Evolutionary conservation across 352 stramenopile genomes (phyloP), one percentile per base, ranked within the genome.

Genomic region (Aphanomyces astaci): DNA sequence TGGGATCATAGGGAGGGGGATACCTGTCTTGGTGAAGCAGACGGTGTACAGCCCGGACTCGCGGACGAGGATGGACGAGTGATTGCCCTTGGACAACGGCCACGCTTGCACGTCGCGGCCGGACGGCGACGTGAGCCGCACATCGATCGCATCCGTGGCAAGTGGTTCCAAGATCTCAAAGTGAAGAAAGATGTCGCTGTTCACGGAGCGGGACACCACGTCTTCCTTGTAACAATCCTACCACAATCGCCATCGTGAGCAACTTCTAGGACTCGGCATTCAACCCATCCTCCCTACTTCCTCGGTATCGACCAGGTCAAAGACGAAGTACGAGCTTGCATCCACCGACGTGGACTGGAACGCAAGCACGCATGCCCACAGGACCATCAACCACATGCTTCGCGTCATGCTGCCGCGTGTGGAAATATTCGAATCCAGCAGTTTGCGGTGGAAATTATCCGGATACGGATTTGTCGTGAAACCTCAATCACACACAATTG

Each of bases 21-120:
- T 59, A 59, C 51, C 24, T 32, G 51, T 59, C 66, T 89, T 90
- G 25, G 63, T 72, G 70, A 92, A 92, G 74, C 85, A 94, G 71
- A 94, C 55, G 49, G 87, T 73, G 70, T 92, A 94, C 30, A 94
- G 73, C 5, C 85, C 85, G 28, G 78, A 89, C 70, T 94, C 85
- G 19, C 84, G 85, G 54, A 89, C 81, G 10, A 70, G 71, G 5
- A 75, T 66, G 1, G 79, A 76, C 31, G 76, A 69, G 53, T 88
- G 84, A 66, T 87, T 76, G 65, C 76, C 78, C 70, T 92, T 84
- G 46, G 86, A 80, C 27, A 67, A 62, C 69, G 87, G 86, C 80
- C 80, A 94, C 22, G 68, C 30, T 40, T 78, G 51, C 11, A 88
- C 71, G n/a, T 76, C 71, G 2, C 74, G 75, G n/a, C 77, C 70